phyloP scores from a whole-genome alignment of 306 rosid species.

The Dryas octopetala region DNA sequence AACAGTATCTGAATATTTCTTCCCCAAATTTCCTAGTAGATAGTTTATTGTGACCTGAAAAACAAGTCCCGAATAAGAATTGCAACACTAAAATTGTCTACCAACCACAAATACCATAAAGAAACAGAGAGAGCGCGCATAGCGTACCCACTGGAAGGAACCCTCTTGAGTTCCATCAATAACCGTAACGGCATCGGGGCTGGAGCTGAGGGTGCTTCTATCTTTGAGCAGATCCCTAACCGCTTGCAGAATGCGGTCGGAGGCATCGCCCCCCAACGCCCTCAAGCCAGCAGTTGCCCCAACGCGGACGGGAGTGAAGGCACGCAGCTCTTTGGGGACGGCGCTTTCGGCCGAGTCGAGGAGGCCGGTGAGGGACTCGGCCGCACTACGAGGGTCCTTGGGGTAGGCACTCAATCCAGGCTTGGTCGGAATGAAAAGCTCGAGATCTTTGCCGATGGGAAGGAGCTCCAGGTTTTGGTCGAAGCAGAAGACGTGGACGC shows the following conservation, averaged over 20 bases:
- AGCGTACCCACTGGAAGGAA: slow-evolving; percentile 89
- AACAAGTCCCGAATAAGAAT: slow-evolving; percentile 14
- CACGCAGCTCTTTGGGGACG: slow-evolving; percentile 69
- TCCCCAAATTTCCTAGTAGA: slow-evolving; percentile 87
- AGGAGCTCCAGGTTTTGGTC: slow-evolving; percentile 72
- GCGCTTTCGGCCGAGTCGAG: slow-evolving; percentile 69
- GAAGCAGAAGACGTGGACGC: slow-evolving; percentile 88
- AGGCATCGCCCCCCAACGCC: slow-evolving; percentile 73
- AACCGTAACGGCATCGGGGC: slow-evolving; percentile 63
- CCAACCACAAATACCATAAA: too few species aligned
- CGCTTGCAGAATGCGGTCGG: slow-evolving; percentile 90
- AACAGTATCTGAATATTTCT: slow-evolving; percentile 73
- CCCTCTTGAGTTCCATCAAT: slow-evolving; percentile 98
- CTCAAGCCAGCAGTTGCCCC: slow-evolving; percentile 99
- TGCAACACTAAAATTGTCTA: not conserved
- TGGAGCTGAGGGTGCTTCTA: slow-evolving; percentile 54
- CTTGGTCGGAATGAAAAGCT: slow-evolving; percentile 68
- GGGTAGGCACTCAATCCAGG: slow-evolving; percentile 86
- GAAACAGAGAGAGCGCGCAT: too few species aligned
- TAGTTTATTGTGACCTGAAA: slow-evolving; percentile 90
- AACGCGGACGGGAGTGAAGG: slow-evolving; percentile 87
- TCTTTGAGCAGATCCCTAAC: slow-evolving; percentile 77
- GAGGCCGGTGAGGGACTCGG: slow-evolving; percentile 62
- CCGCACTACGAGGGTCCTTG: slow-evolving; percentile 65
- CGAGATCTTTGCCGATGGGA: slow-evolving; percentile 88